These are phyloP conservation scores for Moricandia moricandioides DNA, from an alignment of 345 rosid genomes.

Conservation along the genomic window DNA sequence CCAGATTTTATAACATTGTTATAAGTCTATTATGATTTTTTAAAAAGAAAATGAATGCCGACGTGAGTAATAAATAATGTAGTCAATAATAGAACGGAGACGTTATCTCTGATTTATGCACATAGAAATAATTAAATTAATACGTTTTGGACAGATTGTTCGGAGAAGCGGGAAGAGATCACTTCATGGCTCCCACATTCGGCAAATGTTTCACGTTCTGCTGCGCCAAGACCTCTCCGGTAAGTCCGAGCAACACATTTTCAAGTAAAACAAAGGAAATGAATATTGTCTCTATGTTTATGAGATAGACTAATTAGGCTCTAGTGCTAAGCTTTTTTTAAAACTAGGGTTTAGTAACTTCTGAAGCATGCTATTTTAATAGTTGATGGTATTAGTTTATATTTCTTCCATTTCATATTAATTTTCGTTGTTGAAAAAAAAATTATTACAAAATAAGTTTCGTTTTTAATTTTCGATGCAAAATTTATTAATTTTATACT, in stretches of 20 bases:
- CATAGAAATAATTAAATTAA: neutral
- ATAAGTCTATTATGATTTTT: neutral
- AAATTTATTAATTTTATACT: too few species aligned
- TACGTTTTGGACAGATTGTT: constrained; percentile 5
- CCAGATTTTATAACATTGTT: neutral
- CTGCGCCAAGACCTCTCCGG: constrained; percentile 34
- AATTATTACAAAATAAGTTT: too few species aligned
- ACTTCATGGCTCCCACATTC: constrained; percentile 33
- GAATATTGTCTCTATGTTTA: neutral
- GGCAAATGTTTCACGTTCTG: constrained; percentile 33
- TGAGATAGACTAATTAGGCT: neutral
- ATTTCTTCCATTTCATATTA: too few species aligned
- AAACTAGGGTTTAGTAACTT: neutral
- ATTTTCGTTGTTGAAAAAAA: too few species aligned
- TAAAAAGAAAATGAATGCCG: neutral
- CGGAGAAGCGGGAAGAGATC: constrained; percentile 1
- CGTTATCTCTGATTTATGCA: neutral
- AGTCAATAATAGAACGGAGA: neutral
- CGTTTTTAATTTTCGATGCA: too few species aligned
- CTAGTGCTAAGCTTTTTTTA: neutral
- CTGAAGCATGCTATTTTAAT: neutral
- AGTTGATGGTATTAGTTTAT: neutral
- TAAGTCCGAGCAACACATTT: neutral
- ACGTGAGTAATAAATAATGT: constrained; percentile 19
- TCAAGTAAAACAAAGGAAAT: neutral